Conservation (phyloP, 176 grass and related monocot genomes). For the Paspalum vaginatum region DNA sequence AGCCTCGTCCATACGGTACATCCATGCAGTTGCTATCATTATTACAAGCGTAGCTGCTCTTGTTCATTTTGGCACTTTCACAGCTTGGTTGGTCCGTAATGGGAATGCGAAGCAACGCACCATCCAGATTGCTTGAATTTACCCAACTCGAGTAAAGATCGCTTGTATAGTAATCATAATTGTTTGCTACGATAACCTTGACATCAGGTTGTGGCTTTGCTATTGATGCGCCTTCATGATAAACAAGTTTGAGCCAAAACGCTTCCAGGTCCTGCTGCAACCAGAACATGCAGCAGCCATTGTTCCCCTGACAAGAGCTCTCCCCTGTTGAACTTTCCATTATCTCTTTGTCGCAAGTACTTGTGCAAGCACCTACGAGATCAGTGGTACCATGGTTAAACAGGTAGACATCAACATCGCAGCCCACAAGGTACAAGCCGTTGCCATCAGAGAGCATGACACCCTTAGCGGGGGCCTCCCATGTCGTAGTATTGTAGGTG, state of each 20-base stretch:
- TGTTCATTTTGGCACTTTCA: background rate
- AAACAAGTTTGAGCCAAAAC: background rate
- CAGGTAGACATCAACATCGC: background rate
- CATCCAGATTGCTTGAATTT: background rate
- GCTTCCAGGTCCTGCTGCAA: background rate
- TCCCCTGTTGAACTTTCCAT: background rate
- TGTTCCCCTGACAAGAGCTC: background rate
- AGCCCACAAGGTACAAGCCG: background rate
- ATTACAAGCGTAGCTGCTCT: background rate
- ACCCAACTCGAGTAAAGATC: background rate
- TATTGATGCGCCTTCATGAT: background rate
- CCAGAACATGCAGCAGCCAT: background rate
- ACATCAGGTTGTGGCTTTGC: background rate
- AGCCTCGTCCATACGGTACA: background rate
- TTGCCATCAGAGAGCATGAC: fast-evolving
- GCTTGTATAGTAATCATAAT: fast-evolving
- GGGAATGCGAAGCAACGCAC: fast-evolving
- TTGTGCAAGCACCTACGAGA: background rate
- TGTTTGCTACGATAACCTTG: background rate
- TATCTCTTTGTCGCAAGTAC: background rate
- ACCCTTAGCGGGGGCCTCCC: background rate
- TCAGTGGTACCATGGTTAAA: background rate
- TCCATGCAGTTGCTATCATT: background rate
- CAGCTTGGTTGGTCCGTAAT: constrained; percentile 9
- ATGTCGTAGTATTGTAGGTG: background rate